These are phyloP conservation scores for Alternaria sp. DNA, from an alignment of 2,329 filamentous ascomycete genomes.

Conservation along the genomic window DNA sequence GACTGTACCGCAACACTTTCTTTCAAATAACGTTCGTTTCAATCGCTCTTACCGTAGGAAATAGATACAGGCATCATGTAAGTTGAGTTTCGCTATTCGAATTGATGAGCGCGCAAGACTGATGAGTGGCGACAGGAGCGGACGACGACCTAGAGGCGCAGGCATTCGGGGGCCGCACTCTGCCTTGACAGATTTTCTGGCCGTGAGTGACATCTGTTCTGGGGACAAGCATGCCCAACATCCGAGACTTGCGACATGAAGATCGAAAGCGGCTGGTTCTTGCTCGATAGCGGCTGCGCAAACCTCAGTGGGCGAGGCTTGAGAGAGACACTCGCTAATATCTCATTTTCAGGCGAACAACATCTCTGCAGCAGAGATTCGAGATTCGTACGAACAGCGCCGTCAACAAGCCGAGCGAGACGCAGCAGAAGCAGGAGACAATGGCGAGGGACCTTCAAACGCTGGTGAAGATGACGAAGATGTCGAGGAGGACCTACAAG, in stretches of 20 bases:
- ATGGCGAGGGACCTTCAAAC: slow-evolving; percentile 44
- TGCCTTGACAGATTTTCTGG: slow-evolving; percentile 71
- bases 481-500: slow-evolving; percentile 40
- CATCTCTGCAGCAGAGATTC: slow-evolving; percentile 71
- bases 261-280: neutral
- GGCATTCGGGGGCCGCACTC: slow-evolving; percentile 67
- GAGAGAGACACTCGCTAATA: neutral
- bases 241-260: neutral
- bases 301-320: neutral
- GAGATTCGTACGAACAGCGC: slow-evolving; percentile 64
- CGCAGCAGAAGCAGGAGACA: slow-evolving; percentile 40
- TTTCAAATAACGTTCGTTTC: neutral
- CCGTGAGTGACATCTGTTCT: slow-evolving; percentile 53
- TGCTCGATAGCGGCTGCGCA: neutral
- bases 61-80: slow-evolving; percentile 19
- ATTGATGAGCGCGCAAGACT: slow-evolving; percentile 11
- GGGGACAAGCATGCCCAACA: neutral
- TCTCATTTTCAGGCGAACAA: slow-evolving; percentile 65
- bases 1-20: neutral
- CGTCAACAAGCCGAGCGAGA: slow-evolving; percentile 56
- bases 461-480: slow-evolving; percentile 43
- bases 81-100: neutral
- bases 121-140: slow-evolving; percentile 37
- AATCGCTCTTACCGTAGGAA: neutral
- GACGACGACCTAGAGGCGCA: slow-evolving; percentile 47